phyloP scores from a whole-genome alignment of 2,329 filamentous ascomycete species.

The Apiospora phragmitis region DNA sequence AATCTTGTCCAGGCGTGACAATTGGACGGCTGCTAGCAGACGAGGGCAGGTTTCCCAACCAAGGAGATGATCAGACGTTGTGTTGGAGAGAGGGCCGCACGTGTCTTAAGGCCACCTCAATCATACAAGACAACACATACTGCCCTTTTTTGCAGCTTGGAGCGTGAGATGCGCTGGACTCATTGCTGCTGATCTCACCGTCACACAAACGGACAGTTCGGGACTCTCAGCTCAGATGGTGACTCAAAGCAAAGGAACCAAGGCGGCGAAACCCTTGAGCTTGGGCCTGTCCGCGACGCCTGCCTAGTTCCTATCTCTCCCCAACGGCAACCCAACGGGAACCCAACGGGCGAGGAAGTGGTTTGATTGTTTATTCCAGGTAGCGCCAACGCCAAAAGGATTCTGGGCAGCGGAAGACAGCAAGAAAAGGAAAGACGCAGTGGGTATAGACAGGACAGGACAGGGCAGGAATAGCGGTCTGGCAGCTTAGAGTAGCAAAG shows the following conservation, averaged over 20 bases:
- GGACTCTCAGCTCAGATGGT: constrained; percentile 20
- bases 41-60: background rate
- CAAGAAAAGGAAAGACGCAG: constrained; percentile 11
- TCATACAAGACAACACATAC: constrained; percentile 1
- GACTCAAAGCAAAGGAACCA: constrained; percentile 21
- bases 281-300: constrained; percentile 23
- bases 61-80: constrained; percentile 18
- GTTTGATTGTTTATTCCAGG: constrained; percentile 5
- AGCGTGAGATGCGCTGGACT: constrained; percentile 1
- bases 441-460: constrained; percentile 9
- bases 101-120: constrained; percentile 9
- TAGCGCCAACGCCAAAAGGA: background rate
- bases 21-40: constrained; percentile 3
- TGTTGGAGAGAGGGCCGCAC: constrained; percentile 16
- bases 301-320: constrained; percentile 21
- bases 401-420: constrained; percentile 16
- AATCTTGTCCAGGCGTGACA: constrained; percentile 17
- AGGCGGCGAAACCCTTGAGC: constrained; percentile 19
- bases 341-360: background rate
- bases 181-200: constrained; percentile 30
- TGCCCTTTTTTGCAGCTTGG: background rate
- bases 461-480: background rate
- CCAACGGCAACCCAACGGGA: background rate
- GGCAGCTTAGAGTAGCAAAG: constrained; percentile 1
- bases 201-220: constrained; percentile 29